Base-by-base conservation (phyloP, 2,329 filamentous ascomycete genomes). In the Pleochaeta shiraiana region DNA sequence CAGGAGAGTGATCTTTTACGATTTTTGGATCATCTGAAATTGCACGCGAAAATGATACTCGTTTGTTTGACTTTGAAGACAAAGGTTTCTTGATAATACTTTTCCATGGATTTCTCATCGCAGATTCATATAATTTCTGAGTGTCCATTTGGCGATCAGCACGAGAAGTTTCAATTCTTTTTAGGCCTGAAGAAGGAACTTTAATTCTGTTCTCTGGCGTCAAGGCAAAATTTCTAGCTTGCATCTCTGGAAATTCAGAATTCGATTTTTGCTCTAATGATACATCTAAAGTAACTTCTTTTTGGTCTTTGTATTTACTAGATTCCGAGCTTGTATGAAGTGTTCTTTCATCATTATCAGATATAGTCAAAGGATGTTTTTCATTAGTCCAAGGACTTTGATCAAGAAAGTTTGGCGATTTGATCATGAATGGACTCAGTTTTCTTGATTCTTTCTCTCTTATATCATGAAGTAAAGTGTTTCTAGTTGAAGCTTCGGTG, bases 71-170 rank as follows among this genome's bases (percentile, higher is more conserved):
- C 34, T 50, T 61, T 21, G 4, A 30, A 47, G 55, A 50, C 16
- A 16, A 31, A 16, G 24, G 28, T 19, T 61, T 31, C 45, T 50
- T 64, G n/a, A 50, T 24, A 24, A 28, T 21, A 33, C 39, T 62
- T 33, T 24, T 50, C 64, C 64, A 64, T 61, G 64, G 64, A 61
- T 64, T 64, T 50, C 28, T 61, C n/a, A 59, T 31, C 4, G 63
- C 45, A 43, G 45, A 47, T 33, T 64, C 43, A 34, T 33, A 16
- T 11, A 55, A 26, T 26, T n/a, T 34, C 19, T 64, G 63, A 19
- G 14, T 55, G 55, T 64, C 31, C 11, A 4, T 31, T 24, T 34
- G 57, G 21, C 14, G 33, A 24, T 21, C 16, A n/a, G 24, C 5
- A 12, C 24, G 30, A 21, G 33, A 31, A 14, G 57, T 61, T 61